These are phyloP conservation scores for Neoascochyta sp. DNA, from an alignment of 2,329 filamentous ascomycete species.

Conservation along the genomic window DNA sequence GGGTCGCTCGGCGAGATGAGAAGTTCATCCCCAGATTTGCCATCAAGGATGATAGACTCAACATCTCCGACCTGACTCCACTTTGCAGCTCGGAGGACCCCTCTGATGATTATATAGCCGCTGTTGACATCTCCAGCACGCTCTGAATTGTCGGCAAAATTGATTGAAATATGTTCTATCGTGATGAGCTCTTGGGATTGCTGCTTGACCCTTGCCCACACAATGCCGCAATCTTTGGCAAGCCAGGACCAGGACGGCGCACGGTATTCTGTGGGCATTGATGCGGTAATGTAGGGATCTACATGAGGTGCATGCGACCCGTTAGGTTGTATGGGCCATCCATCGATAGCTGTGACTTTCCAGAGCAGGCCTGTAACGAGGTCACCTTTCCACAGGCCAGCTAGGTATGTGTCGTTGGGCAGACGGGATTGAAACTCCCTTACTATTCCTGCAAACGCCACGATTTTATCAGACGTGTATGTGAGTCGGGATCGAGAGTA, in stretches of 20 bases:
- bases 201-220: no score
- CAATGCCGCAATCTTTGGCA: conserved; percentile 1
- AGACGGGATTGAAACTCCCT: background rate
- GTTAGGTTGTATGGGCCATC: conserved; percentile 2
- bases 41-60: no score
- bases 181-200: no score
- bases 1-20: no score
- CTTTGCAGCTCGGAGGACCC: no score
- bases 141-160: no score
- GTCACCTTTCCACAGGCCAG: conserved; percentile 1
- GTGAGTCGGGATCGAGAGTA: background rate
- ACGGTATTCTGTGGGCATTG: conserved; percentile 1
- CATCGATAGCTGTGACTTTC: no score
- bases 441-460: background rate
- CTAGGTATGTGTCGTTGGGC: conserved; percentile 2
- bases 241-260: conserved; percentile 5
- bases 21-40: no score
- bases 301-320: conserved; percentile 1
- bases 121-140: no score
- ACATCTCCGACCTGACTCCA: no score
- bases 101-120: no score
- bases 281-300: conserved; percentile 4
- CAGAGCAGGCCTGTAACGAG: conserved; percentile 1
- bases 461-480: background rate
- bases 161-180: no score